Percentiles rank a stretch among this genome's conserved stretches.
Conservation (phyloP, 257 asterid species). For the Solanum commersonii region DNA sequence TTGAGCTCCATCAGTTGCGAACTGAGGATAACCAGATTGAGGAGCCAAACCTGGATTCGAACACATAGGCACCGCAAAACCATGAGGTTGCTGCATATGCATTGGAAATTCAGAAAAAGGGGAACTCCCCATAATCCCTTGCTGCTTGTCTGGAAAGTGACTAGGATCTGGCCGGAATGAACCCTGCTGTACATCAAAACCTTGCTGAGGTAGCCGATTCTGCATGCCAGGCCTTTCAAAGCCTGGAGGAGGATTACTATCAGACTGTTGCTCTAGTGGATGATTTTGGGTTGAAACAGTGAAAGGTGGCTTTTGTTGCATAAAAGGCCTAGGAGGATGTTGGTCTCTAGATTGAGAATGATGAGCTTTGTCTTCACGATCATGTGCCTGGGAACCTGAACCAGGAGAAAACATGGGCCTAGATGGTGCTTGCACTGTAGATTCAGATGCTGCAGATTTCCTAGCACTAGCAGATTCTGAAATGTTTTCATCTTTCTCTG, state of each 20-base stretch:
- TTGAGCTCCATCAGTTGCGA: constrained; percentile 50
- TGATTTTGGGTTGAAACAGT: constrained; percentile 45
- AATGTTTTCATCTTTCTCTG: constrained; percentile 58
- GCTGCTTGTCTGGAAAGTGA: constrained; percentile 30
- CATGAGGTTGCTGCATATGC: constrained; percentile 22
- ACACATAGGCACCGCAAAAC: constrained; percentile 29
- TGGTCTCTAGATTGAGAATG: constrained; percentile 47
- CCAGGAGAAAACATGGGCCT: constrained; percentile 52
- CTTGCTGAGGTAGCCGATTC: constrained; percentile 51
- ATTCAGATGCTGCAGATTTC: constrained; percentile 69
- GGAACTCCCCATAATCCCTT: constrained; percentile 7
- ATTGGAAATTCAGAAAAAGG: constrained; percentile 11
- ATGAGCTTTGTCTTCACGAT: constrained; percentile 47
- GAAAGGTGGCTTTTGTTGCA: constrained; percentile 51
- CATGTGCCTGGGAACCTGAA: constrained; percentile 53
- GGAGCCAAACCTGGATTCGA: constrained; percentile 41
- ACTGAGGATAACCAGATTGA: constrained; percentile 58
- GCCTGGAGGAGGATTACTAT: constrained; percentile 36
- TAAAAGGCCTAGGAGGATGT: constrained; percentile 38
- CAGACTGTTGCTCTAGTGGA: constrained; percentile 50
- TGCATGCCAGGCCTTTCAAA: constrained; percentile 47
- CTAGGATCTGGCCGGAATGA: constrained; percentile 44
- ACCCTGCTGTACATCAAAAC: constrained; percentile 43
- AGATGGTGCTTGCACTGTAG: constrained; percentile 76
- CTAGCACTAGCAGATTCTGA: constrained; percentile 56